phyloP scores from a whole-genome alignment of 345 rosid species.

The Eucalyptus dawsonii region DNA sequence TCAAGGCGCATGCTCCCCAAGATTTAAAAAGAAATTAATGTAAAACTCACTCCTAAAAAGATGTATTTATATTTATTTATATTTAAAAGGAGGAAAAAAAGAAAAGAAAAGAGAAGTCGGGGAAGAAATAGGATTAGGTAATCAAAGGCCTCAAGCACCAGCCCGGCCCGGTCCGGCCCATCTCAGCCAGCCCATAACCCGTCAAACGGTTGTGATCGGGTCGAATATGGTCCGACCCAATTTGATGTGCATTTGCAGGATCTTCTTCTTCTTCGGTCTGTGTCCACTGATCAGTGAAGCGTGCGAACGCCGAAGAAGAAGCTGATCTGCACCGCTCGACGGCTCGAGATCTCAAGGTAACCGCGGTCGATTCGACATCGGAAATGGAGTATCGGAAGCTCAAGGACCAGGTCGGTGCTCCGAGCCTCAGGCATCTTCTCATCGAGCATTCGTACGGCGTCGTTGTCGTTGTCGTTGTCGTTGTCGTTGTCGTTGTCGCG shows the following conservation, averaged over 20 bases:
- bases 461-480: background rate
- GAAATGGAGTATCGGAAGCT: conserved; percentile 73
- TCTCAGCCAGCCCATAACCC: background rate
- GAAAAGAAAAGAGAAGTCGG: fast-evolving
- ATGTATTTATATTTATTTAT: background rate
- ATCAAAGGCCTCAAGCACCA: background rate
- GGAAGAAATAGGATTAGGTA: background rate
- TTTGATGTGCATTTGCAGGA: background rate
- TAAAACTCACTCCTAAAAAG: background rate
- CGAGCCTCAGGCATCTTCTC: background rate
- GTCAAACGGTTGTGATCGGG: background rate
- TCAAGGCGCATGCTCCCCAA: background rate
- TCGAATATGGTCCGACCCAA: background rate
- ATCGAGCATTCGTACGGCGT: background rate
- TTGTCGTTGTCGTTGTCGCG: no score
- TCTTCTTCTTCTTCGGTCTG: background rate
- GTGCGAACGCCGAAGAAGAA: background rate
- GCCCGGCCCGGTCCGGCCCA: background rate
- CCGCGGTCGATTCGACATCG: background rate
- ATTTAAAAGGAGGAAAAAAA: background rate
- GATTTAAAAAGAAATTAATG: background rate
- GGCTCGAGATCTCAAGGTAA: background rate
- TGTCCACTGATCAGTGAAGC: background rate
- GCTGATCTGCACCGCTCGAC: background rate
- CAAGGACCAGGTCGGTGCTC: conserved; percentile 52